phyloP scores from a whole-genome alignment of 2,329 filamentous ascomycete genomes.

The Nemania abortiva region DNA sequence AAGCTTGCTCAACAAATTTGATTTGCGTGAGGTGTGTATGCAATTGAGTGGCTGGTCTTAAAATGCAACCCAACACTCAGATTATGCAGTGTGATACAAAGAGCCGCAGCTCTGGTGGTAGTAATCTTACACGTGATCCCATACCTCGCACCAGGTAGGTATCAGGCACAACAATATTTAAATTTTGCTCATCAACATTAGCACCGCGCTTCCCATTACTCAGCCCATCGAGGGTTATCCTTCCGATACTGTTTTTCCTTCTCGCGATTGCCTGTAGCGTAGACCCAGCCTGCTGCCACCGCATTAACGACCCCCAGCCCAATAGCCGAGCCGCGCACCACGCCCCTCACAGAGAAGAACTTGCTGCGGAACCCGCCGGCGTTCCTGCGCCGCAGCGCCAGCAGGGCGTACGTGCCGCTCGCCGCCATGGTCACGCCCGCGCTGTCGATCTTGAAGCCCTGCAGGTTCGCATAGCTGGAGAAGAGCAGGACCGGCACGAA shows the following conservation, averaged over 20 bases:
- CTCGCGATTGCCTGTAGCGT: conserved; percentile 63
- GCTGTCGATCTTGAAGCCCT: conserved; percentile 68
- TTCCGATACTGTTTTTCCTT: conserved; percentile 62
- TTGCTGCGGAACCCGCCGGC: conserved; percentile 50
- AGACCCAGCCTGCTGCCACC: conserved; percentile 64
- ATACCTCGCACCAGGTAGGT: background rate
- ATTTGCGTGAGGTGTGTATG: background rate
- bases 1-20: background rate
- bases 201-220: conserved; percentile 52
- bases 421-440: conserved; percentile 68
- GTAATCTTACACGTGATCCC: conserved; percentile 17
- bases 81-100: conserved; percentile 8
- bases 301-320: conserved; percentile 63
- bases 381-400: conserved; percentile 62
- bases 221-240: conserved; percentile 65
- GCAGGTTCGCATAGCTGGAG: conserved; percentile 69
- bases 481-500: conserved; percentile 67
- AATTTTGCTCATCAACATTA: conserved; percentile 11
- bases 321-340: conserved; percentile 64
- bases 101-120: background rate
- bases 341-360: conserved; percentile 62
- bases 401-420: conserved; percentile 68
- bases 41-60: background rate
- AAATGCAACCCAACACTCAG: background rate
- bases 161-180: background rate